Evolutionary conservation across 2,329 filamentous ascomycete species (phyloP), one percentile per base, ranked within the genome.

Genomic region (Pseudogymnoascus sp.): DNA sequence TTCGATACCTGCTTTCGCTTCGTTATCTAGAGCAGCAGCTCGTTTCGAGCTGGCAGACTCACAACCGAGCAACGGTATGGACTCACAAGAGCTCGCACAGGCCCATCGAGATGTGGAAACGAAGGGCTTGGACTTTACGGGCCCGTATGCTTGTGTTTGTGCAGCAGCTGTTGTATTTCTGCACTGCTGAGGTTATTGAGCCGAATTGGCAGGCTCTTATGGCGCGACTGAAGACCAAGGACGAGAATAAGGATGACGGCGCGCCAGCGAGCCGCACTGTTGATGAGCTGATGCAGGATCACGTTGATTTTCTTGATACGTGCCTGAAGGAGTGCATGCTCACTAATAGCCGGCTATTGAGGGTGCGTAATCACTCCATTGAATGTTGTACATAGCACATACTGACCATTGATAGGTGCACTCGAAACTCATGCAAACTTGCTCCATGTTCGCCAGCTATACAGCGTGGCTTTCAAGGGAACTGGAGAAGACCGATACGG

Each of bases 301-400:
- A 99, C 77, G 93, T 99, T 65, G 95, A 97, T 76, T 99, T 99
- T 75, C 79, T 99, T 59, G 95, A 97, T 70, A 97, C 95, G 3
- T 99, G 95, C 74, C 81, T 99, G 71, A 99, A 97, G 77, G 95
- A 97, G 78, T 97, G 95, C 79, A 97, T 97, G 92, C 82, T 99
- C 67, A 99, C 95, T 18, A 97, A 99, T 75, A 91, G 91, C 73
- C 97, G 96, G 78, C 82, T 99, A 5, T 78, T 99, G 5, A 89
- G 91, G 77, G 93, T 96, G 82, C 2, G 46, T 68, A 60, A 81
- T 75, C 11, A 3, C 40, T 67, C 65, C 50, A 46, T 50, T 64
- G 42, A 46, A n/a, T 61, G 42, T 64, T 60, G 40, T 31, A 38
- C 34, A 21, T 21, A 21, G 1, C 21, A 63, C 31, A 61, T 37